Base-by-base conservation (phyloP, 2,329 filamentous ascomycete species). In the Akanthomyces lecanii region DNA sequence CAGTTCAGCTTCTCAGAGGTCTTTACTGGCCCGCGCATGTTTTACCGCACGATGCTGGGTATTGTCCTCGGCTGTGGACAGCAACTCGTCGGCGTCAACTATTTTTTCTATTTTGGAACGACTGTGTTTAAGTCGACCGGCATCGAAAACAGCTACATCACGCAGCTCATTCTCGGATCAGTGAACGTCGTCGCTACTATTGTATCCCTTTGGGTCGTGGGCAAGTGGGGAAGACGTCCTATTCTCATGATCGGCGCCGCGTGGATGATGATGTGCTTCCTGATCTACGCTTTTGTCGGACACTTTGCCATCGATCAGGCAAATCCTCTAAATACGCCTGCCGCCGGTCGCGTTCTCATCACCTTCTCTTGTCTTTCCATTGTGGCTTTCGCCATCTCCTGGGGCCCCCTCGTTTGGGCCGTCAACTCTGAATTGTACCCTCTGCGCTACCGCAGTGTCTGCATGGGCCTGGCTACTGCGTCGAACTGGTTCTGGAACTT, bases 281-380 rank as follows among this genome's bases (percentile, higher is more conserved):
- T 82, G 28, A 71, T 81, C 64, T 82, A 81, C 65, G 78, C 80
- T 48, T 81, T 81, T 58, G 78, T 82, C 50, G 80, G 80, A 23
- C 75, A 79, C 63, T 82, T 76, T 60, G 73, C 74, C 38, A 73
- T 84, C 11, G 75, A 81, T 66, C 71, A 70, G 4, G 53, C 56
- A 1, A 65, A 82, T 68, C 78, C 80, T 63, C 67, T 74, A 74
- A 78, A 73, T 66, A 79, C 78, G 0, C 78, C 82, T 33, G 69
- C 73, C 11, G 78, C 82, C 6, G 87, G 87, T 25, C 78, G 82
- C 4, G 82, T 82, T 47, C 83, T 90, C 67, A 88, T 90, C 51
- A 81, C 87, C 60, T 89, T 89, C 72, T 87, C 87, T 0, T 89
- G 87, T 69, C 78, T 90, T 47, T 88, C 88, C 71, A 89, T 89